Evolutionary conservation across 306 rosid species (phyloP).

Genomic region (Urtica urens): DNA sequence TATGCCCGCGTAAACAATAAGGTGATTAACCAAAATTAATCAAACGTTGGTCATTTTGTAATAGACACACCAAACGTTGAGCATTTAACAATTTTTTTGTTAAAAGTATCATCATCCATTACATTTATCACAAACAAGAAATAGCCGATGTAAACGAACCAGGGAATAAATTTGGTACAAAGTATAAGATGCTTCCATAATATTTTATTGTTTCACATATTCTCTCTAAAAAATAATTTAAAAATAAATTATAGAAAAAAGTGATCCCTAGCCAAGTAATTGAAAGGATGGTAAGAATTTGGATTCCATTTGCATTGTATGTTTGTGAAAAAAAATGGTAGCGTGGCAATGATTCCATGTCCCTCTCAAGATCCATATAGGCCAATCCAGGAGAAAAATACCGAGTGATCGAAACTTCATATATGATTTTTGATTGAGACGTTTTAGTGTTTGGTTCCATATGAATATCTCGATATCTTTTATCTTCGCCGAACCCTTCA

Average conservation of each 20-base stretch:
- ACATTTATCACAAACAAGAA: no score
- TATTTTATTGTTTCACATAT: no score
- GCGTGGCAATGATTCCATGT: neutral
- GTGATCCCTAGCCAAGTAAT: neutral
- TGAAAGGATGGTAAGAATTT: neutral
- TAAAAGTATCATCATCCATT: no score
- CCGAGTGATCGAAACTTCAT: neutral
- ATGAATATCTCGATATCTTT: neutral
- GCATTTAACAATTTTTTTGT: no score
- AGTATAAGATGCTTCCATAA: no score
- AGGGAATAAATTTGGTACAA: no score
- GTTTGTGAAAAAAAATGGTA: neutral
- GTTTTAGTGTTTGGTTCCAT: neutral
- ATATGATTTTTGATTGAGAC: conserved; percentile 2
- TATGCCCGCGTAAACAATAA: no score
- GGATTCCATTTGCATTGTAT: neutral
- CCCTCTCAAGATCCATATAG: neutral
- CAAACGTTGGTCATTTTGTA: no score
- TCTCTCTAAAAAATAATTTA: no score
- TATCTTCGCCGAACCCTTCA: neutral
- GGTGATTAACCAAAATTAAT: no score
- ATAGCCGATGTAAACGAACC: no score
- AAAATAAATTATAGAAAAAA: neutral
- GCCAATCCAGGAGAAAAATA: neutral
- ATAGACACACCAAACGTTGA: no score